Evolutionary conservation across 176 grass and related monocot species (phyloP).

Genomic region (sorghum (Sorghum bicolor)): DNA sequence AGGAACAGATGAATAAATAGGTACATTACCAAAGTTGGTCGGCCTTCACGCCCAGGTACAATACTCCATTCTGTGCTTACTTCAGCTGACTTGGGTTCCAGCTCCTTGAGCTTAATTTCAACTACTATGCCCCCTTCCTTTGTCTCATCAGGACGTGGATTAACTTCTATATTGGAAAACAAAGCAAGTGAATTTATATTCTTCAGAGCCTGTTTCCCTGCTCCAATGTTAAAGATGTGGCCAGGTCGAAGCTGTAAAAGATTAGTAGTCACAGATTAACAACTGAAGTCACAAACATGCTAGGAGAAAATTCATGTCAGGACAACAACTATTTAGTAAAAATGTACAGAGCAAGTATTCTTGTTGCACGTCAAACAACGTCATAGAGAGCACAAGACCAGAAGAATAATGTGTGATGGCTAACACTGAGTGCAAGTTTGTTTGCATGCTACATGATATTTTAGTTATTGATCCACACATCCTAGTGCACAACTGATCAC

Average conservation of each 20-base stretch:
- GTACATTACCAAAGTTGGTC: constrained; percentile 72
- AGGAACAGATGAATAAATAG: constrained; percentile 4
- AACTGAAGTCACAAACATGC: neutral
- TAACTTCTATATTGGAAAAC: constrained; percentile 95
- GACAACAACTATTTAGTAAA: neutral
- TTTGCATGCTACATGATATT: neutral
- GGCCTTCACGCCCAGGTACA: constrained; percentile 70
- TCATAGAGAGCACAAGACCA: neutral
- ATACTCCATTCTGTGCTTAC: constrained; percentile 98
- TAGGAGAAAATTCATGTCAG: constrained; percentile 12
- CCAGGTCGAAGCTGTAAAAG: constrained; percentile 77
- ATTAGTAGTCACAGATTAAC: constrained; percentile 7
- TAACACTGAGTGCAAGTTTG: neutral
- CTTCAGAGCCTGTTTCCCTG: constrained; percentile 86
- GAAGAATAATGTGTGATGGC: neutral
- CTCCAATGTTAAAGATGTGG: constrained; percentile 95
- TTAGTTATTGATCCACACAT: constrained; percentile 7
- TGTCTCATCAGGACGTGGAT: constrained; percentile 87
- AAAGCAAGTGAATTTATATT: constrained; percentile 94
- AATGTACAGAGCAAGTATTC: neutral
- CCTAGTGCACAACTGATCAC: neutral
- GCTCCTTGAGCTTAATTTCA: constrained; percentile 96
- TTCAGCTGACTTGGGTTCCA: constrained; percentile 91
- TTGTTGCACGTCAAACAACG: neutral
- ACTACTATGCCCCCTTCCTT: constrained; percentile 96